Conservation (phyloP, 2,329 filamentous ascomycete species). For the Podosphaera aphanis region DNA sequence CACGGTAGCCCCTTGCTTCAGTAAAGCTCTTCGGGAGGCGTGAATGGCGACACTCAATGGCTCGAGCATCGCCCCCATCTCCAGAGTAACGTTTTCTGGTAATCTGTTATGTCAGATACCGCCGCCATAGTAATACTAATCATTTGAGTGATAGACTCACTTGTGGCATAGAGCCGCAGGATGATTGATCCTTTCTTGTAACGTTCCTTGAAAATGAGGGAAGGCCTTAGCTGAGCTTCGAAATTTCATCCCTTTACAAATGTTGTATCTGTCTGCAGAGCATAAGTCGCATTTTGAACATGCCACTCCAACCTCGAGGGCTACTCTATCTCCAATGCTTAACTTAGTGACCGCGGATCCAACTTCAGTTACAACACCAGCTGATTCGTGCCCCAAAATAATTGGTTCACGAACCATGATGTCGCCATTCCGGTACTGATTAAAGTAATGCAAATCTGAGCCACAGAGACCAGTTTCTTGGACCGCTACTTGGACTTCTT, state of each 20-base stretch:
- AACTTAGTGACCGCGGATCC: slow-evolving; percentile 56
- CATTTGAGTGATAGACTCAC: slow-evolving; percentile 11
- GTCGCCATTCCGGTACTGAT: slow-evolving; percentile 78
- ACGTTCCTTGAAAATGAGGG: slow-evolving; percentile 17
- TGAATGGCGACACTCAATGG: slow-evolving; percentile 77
- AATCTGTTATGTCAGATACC: slow-evolving; percentile 8
- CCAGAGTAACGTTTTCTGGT: slow-evolving; percentile 54
- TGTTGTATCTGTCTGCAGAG: slow-evolving; percentile 79
- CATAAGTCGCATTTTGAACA: slow-evolving; percentile 79
- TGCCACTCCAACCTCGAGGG: slow-evolving; percentile 81
- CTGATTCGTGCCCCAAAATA: slow-evolving; percentile 83
- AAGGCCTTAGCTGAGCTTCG: slow-evolving; percentile 17
- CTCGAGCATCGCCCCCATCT: slow-evolving; percentile 76
- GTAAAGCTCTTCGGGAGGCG: slow-evolving; percentile 57
- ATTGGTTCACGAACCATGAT: slow-evolving; percentile 79
- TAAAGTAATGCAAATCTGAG: slow-evolving; percentile 95
- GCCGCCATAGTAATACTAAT: background rate
- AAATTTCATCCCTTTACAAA: slow-evolving; percentile 39
- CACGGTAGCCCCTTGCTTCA: slow-evolving; percentile 61
- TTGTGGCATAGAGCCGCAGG: slow-evolving; percentile 93
- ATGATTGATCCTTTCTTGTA: slow-evolving; percentile 44
- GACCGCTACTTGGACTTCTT: slow-evolving; percentile 64
- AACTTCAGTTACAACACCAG: slow-evolving; percentile 58
- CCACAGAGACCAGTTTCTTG: slow-evolving; percentile 93
- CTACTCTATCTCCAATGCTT: slow-evolving; percentile 70